Base-by-base conservation (phyloP, 179 eudicot species). In the Actinidia polygama region DNA sequence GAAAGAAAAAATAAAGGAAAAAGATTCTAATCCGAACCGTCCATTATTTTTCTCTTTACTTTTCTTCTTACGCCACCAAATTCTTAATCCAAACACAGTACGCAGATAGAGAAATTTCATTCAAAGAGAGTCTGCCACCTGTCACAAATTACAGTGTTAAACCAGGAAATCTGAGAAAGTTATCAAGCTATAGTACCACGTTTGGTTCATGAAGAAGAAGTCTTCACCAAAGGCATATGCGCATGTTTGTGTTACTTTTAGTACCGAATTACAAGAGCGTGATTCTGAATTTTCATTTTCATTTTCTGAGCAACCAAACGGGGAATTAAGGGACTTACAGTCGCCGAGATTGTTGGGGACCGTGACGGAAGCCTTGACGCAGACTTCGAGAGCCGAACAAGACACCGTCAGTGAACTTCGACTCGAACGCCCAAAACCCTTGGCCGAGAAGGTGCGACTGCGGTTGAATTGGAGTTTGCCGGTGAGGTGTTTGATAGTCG, bases 331-430 rank as follows among this genome's bases (percentile, higher is more conserved):
- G n/a, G 10, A 74, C 85, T 81, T 86, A 93, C 94, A 95, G 85
- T 95, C 99, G 79, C 99, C 99, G 79, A 92, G 95, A 86, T 84
- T 90, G 87, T 89, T 88, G 73, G 98, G 99, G 66, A 85, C 78
- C 58, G 92, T 88, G 82, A 87, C 7, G 62, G 99, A 93, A 26
- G 90, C 92, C 86, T 95, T 95, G 86, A 89, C 99, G 81, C 98
- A 95, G 80, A 95, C 85, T 85, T 94, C 91, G 75, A 95, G 89
- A 81, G 47, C 72, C 49, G 79, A 77, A 63, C 90, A 81, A 50
- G 91, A 83, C 44, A 88, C 84, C 19, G 85, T 77, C 59, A 89
- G 72, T 23, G 85, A 61, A 77, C 70, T 67, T 63, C 36, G 47
- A 16, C 75, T 40, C 73, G 81, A 50, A 53, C 47, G 55, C 79